Conservation (phyloP, 768 basidiomycete species). For the Tephrocybe rancida region DNA sequence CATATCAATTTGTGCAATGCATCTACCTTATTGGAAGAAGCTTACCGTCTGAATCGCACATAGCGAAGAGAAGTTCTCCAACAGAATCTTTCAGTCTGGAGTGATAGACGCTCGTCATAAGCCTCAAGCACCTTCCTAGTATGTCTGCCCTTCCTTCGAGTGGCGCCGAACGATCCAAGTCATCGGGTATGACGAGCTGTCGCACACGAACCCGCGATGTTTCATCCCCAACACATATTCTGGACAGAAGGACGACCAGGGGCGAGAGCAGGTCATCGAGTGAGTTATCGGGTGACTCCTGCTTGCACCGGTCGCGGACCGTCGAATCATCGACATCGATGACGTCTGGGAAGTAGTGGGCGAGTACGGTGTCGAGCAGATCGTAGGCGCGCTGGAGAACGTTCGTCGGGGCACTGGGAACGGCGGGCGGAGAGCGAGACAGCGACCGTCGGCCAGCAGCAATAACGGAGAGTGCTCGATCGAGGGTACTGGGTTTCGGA, state of each 20-base stretch:
- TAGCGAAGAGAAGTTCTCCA: slow-evolving; percentile 86
- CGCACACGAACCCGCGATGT: slow-evolving; percentile 55
- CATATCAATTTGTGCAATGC: slow-evolving; percentile 1
- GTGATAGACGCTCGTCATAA: slow-evolving; percentile 78
- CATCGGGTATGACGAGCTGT: slow-evolving; percentile 72
- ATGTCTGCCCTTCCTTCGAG: slow-evolving; percentile 75
- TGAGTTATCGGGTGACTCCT: slow-evolving; percentile 51
- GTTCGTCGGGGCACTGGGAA: slow-evolving; percentile 38
- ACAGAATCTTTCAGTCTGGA: slow-evolving; percentile 70
- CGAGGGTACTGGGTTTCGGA: slow-evolving; percentile 49
- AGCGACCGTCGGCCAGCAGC: slow-evolving; percentile 52
- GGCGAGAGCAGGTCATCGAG: slow-evolving; percentile 83
- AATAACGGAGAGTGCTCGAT: slow-evolving; percentile 60
- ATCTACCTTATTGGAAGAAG: neutral
- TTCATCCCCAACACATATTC: slow-evolving; percentile 69
- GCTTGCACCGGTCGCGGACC: slow-evolving; percentile 54
- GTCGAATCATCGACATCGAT: slow-evolving; percentile 64
- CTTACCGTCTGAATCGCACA: slow-evolving; percentile 75
- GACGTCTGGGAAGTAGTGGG: slow-evolving; percentile 68
- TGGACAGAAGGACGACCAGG: slow-evolving; percentile 72
- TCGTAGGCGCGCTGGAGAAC: slow-evolving; percentile 67
- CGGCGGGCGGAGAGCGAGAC: slow-evolving; percentile 51
- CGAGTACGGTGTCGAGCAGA: slow-evolving; percentile 60
- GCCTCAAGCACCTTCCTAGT: slow-evolving; percentile 78
- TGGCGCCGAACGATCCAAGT: slow-evolving; percentile 77